Percentiles rank a stretch among this genome's conserved stretches.
These are phyloP conservation scores for Monosporozyma aerobia DNA, from an alignment of 805 yeast genomes.

Conservation along the genomic window DNA sequence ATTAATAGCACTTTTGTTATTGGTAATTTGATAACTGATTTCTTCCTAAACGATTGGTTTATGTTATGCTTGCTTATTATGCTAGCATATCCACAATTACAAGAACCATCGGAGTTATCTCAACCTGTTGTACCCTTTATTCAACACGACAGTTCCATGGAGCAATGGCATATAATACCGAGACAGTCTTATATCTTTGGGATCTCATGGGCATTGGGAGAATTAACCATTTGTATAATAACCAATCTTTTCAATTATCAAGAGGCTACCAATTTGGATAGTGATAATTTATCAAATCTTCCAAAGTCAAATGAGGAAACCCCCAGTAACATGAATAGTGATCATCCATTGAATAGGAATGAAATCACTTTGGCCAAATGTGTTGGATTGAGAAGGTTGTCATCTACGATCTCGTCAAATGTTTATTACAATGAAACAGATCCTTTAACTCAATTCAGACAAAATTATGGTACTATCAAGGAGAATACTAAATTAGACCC, in stretches of 20 bases:
- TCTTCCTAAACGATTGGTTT: slow-evolving; percentile 30
- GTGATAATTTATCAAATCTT: not conserved
- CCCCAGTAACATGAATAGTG: not conserved
- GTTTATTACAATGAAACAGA: slow-evolving; percentile 15
- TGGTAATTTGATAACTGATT: slow-evolving; percentile 24
- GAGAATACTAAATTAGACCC: not conserved
- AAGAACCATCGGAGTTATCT: slow-evolving; percentile 10
- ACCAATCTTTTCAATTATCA: slow-evolving; percentile 21
- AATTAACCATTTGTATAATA: slow-evolving; percentile 22
- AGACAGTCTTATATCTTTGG: slow-evolving; percentile 35
- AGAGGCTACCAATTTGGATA: slow-evolving; percentile 9
- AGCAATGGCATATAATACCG: slow-evolving; percentile 34
- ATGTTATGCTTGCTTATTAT: slow-evolving; percentile 30
- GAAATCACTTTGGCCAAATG: slow-evolving; percentile 32
- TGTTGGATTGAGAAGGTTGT: slow-evolving; percentile 29
- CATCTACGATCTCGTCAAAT: slow-evolving; percentile 28
- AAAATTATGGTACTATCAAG: not conserved
- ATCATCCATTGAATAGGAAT: slow-evolving; percentile 12
- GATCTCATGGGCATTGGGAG: slow-evolving; percentile 30
- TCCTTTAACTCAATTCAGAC: not conserved
- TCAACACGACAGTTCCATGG: slow-evolving; percentile 5
- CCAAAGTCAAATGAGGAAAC: not conserved
- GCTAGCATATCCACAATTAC: slow-evolving; percentile 35
- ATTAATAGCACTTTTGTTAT: slow-evolving; percentile 24
- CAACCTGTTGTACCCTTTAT: not conserved